These are phyloP conservation scores for Syzygium syzygioides DNA, from an alignment of 441 rosid species.

Conservation along the genomic window DNA sequence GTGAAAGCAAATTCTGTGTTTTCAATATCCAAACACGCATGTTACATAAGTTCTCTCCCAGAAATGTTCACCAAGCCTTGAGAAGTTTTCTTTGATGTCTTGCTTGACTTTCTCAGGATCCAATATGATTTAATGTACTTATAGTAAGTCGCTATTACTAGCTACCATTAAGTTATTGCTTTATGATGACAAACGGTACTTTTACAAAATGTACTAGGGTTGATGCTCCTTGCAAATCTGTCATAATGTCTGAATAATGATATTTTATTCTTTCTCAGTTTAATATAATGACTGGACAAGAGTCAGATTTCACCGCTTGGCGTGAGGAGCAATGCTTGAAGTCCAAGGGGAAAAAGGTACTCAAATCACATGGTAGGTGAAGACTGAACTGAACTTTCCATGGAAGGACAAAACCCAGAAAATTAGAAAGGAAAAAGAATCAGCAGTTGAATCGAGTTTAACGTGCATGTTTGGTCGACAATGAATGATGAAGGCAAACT, in stretches of 20 bases:
- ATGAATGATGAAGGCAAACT: conserved; percentile 7
- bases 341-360: not conserved
- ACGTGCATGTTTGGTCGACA: conserved; percentile 8
- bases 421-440: not conserved
- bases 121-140: not conserved
- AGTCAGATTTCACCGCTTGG: not conserved
- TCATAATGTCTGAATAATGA: not conserved
- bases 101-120: not conserved
- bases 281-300: not conserved
- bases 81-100: not conserved
- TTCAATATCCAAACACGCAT: not conserved
- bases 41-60: not conserved
- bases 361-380: not conserved
- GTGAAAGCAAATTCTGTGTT: not conserved
- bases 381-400: not conserved
- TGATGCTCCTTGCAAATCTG: not conserved
- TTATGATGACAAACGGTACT: not conserved
- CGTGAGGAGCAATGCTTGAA: not conserved
- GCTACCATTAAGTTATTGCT: not conserved
- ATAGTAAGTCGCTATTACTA: not conserved
- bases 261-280: not conserved
- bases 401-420: not conserved
- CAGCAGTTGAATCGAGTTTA: not conserved
- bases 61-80: not conserved
- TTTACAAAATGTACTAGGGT: not conserved